phyloP scores from a whole-genome alignment of 1,284 basidiomycete species.

The Mycocalia duriaeana region DNA sequence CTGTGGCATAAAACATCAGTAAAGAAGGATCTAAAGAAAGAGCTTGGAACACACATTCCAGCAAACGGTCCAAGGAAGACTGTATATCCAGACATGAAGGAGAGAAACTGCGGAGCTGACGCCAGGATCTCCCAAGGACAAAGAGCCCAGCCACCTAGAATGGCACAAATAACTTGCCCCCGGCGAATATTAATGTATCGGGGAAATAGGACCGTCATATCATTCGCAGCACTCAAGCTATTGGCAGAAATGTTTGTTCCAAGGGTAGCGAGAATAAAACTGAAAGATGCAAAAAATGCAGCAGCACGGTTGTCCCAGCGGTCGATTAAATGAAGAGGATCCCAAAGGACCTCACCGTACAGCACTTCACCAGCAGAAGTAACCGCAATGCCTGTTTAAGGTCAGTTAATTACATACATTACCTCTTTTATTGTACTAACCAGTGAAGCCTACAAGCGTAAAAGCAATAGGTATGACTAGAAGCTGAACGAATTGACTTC shows the following conservation, averaged over 20 bases:
- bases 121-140: constrained; percentile 59
- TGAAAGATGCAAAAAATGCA: constrained; percentile 71
- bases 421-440: constrained; percentile 13
- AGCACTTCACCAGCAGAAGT: constrained; percentile 60
- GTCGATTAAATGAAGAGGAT: constrained; percentile 51
- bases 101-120: constrained; percentile 44
- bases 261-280: constrained; percentile 63
- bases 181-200: constrained; percentile 72
- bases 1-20: constrained; percentile 16
- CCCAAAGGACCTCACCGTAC: constrained; percentile 54
- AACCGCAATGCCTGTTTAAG: constrained; percentile 58
- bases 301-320: constrained; percentile 74
- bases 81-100: constrained; percentile 67
- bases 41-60: constrained; percentile 42
- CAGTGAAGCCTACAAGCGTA: constrained; percentile 46
- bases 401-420: constrained; percentile 17
- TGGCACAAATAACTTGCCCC: constrained; percentile 68
- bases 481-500: constrained; percentile 64
- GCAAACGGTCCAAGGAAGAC: constrained; percentile 73
- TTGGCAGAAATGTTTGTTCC: constrained; percentile 77
- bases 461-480: constrained; percentile 67
- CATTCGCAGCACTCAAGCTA: constrained; percentile 72
- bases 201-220: constrained; percentile 66
- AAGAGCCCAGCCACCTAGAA: constrained; percentile 65
- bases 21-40: neutral